Conservation (phyloP, 169 alveolate genomes). For the Babesia ovata region DNA sequence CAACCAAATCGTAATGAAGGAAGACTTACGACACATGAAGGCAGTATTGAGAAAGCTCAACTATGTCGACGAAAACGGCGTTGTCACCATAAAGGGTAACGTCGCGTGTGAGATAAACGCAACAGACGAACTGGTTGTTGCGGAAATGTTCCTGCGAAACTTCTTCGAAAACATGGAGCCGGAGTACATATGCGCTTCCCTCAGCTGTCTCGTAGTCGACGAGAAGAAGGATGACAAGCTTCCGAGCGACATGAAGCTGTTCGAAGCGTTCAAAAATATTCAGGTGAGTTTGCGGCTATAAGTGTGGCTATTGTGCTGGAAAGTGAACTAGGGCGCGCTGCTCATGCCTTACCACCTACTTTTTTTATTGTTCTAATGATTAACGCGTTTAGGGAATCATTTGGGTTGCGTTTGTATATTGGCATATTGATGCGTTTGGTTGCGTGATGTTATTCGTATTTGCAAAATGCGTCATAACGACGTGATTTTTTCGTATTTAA, state of each 20-base stretch:
- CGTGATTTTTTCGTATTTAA: too few species aligned
- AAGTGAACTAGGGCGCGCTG: neutral
- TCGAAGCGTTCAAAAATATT: constrained; percentile 69
- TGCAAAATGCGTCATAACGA: too few species aligned
- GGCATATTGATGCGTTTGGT: neutral
- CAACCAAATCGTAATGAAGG: constrained; percentile 61
- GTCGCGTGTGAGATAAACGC: constrained; percentile 98
- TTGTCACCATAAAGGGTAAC: constrained; percentile 94
- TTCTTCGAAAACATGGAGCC: constrained; percentile 90
- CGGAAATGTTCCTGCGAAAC: constrained; percentile 92
- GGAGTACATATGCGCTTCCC: constrained; percentile 92
- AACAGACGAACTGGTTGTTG: constrained; percentile 95
- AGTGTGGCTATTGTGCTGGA: neutral
- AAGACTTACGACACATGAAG: constrained; percentile 91
- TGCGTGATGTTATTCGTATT: too few species aligned
- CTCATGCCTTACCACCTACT: too few species aligned
- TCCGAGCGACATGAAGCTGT: constrained; percentile 73
- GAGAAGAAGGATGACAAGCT: constrained; percentile 81
- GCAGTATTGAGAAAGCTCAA: constrained; percentile 91
- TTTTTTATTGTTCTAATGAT: neutral
- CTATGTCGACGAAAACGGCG: constrained; percentile 88
- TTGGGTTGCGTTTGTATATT: neutral
- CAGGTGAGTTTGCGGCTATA: constrained; percentile 9
- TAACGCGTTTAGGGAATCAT: neutral
- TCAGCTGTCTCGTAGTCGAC: constrained; percentile 92